A percentile compares a stretch with the other conserved stretches of the same genome.
Evolutionary conservation across 2,329 filamentous ascomycete genomes (phyloP).

Genomic region (Colletotrichum abscissum): DNA sequence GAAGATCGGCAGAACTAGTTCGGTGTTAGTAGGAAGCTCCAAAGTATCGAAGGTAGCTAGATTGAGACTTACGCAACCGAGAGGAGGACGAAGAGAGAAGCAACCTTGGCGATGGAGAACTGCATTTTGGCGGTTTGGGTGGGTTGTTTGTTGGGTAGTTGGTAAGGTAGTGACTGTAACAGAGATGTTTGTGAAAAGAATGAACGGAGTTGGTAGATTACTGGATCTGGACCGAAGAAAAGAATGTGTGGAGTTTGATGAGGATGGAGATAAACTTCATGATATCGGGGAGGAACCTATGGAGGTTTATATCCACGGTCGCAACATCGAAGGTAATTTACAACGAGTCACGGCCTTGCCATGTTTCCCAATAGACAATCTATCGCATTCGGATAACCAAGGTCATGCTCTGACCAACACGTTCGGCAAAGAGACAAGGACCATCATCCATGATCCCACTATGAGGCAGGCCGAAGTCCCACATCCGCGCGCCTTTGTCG

Average conservation of each 20-base stretch:
- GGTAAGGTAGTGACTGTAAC: slow-evolving; percentile 25
- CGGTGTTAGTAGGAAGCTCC: not conserved
- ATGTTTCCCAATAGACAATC: not conserved
- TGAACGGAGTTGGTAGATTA: slow-evolving; percentile 32
- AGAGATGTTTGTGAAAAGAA: slow-evolving; percentile 17
- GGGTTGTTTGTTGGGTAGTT: not conserved
- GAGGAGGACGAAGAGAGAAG: slow-evolving; percentile 16
- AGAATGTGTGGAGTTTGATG: slow-evolving; percentile 32
- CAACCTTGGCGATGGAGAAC: slow-evolving; percentile 28
- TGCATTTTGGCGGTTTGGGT: slow-evolving; percentile 30
- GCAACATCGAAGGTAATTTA: not conserved
- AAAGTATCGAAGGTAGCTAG: not conserved
- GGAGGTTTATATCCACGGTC: slow-evolving; percentile 33
- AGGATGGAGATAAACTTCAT: slow-evolving; percentile 11
- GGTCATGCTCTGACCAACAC: not conserved
- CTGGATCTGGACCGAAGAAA: slow-evolving; percentile 34
- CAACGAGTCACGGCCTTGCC: slow-evolving; percentile 5
- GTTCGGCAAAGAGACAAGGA: not conserved
- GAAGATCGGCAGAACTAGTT: slow-evolving; percentile 38
- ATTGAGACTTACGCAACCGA: slow-evolving; percentile 21
- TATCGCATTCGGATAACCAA: not conserved
- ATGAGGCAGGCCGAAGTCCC: not conserved
- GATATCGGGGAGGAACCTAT: slow-evolving; percentile 7
- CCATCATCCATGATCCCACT: slow-evolving; percentile 17
- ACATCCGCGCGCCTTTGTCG: not conserved